Base-by-base conservation (phyloP, 352 stramenopile genomes). In the Phytophthora colocasiae region DNA sequence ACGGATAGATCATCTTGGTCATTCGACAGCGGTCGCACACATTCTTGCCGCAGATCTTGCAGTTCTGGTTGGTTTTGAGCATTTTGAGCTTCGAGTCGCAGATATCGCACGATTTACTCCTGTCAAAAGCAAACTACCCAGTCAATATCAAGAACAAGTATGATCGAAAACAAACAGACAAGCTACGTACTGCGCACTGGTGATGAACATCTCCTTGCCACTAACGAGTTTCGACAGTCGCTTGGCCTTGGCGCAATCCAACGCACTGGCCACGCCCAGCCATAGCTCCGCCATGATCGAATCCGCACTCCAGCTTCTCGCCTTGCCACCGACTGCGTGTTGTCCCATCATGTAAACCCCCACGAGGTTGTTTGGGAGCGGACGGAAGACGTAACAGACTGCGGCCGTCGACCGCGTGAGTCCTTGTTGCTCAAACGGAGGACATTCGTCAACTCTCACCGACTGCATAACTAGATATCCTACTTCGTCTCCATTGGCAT, bases 1-100 rank as follows among this genome's bases (percentile, higher is more conserved):
- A 75, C 34, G 81, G 80, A 41, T 87, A 90, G 38, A 89, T 78
- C 27, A 79, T 60, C 53, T 89, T 86, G 44, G 66, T 77, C 60
- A 87, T 76, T 29, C 80, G 75, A 53, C 81, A 90, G 17, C 79
- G 78, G 32, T 90, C 80, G 60, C 79, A 90, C 41, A 90, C 78
- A 52, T 85, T 87, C 75, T 89, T 89, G 58, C 81, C 73, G 27
- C 81, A 90, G 51, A 81, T 83, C 64, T 89, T 89, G 71, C 81
- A 90, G 58, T 78, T 80, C 55, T 89, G 74, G 24, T 73, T 73
- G 10, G 58, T 65, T 44, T 87, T 87, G 17, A 79, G 47, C 47
- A 72, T 54, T 54, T 79, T 85, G 31, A 90, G 69, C 62, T 85
- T 87, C 38, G 75, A 76, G 58, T 89, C 73, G 45, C 80, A 90